Conservation (phyloP, 2,329 filamentous ascomycete species). For the Neoarthrinium moseri region DNA sequence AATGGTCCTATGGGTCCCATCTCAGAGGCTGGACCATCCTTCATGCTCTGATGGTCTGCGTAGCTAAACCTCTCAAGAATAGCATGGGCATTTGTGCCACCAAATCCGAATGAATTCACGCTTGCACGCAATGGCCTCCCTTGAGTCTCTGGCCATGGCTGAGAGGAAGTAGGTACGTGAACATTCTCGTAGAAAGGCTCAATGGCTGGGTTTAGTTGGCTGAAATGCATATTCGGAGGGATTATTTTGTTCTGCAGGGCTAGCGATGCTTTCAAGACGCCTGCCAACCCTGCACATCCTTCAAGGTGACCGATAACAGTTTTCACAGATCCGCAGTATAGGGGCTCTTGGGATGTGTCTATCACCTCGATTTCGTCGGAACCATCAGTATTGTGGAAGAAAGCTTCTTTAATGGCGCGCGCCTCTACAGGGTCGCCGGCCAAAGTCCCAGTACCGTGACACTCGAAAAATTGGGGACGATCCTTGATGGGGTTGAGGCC, state of each 20-base stretch:
- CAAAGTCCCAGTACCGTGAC: conserved; percentile 28
- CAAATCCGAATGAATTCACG: conserved; percentile 13
- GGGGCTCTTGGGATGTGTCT: no score
- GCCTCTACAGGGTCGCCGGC: conserved; percentile 40
- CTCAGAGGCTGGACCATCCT: neutral
- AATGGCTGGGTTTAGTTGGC: conserved; percentile 3
- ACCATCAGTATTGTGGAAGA: neutral
- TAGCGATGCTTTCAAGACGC: conserved; percentile 10
- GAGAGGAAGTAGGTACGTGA: neutral
- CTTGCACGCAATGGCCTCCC: neutral
- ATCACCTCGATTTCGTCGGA: neutral
- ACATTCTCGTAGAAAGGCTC: conserved; percentile 6
- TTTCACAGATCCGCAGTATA: conserved; percentile 13
- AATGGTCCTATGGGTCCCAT: no score
- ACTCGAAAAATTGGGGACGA: conserved; percentile 24
- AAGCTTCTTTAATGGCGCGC: neutral
- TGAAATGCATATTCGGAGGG: conserved; percentile 15
- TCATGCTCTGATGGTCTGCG: neutral
- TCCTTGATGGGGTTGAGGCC: conserved; percentile 10
- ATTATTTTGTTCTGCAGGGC: conserved; percentile 5
- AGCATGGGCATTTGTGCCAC: conserved; percentile 15
- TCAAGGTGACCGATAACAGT: conserved; percentile 14
- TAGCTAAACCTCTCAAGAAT: conserved; percentile 18
- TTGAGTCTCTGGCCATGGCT: conserved; percentile 5
- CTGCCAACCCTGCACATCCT: conserved; percentile 13